phyloP scores from a whole-genome alignment of 163 green algal species.

The Prototheca stagnorum region DNA sequence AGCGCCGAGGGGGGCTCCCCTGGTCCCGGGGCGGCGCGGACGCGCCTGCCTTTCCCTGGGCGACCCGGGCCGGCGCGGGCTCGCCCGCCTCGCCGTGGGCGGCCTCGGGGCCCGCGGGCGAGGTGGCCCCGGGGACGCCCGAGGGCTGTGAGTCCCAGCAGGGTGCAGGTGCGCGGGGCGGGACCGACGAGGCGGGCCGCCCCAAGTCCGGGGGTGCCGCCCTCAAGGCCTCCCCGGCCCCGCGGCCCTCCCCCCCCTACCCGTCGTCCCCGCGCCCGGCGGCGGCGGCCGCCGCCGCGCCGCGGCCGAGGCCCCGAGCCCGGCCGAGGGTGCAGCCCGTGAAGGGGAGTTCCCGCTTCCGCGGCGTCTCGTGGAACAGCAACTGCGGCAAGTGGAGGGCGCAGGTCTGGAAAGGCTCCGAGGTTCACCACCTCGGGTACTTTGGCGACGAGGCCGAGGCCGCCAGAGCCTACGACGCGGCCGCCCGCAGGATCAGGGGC shows the following conservation, averaged over 20 bases:
- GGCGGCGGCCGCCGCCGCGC: not conserved
- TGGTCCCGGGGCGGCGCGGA: no score
- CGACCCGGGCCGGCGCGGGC: no score
- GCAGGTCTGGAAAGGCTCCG: conserved; percentile 23
- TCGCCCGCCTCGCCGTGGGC: no score
- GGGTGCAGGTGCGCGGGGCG: no score
- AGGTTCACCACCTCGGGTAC: conserved; percentile 28
- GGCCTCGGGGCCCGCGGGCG: no score
- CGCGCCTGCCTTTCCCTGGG: no score
- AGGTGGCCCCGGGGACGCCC: no score
- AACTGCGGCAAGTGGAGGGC: conserved; percentile 54
- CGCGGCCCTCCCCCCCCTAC: not conserved
- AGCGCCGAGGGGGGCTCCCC: no score
- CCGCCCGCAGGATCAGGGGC: conserved; percentile 18
- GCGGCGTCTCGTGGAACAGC: conserved; percentile 56
- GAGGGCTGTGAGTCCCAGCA: no score
- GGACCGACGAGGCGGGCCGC: not conserved
- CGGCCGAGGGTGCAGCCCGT: conserved; percentile 1
- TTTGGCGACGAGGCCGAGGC: conserved; percentile 23
- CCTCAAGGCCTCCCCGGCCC: not conserved
- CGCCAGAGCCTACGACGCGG: conserved; percentile 23
- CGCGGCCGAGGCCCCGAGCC: no score
- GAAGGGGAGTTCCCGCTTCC: conserved; percentile 40
- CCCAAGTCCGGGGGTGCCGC: not conserved
- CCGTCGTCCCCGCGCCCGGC: no score